Base-by-base conservation (phyloP, 139 green algal species). In the Coelastrella sp. region DNA sequence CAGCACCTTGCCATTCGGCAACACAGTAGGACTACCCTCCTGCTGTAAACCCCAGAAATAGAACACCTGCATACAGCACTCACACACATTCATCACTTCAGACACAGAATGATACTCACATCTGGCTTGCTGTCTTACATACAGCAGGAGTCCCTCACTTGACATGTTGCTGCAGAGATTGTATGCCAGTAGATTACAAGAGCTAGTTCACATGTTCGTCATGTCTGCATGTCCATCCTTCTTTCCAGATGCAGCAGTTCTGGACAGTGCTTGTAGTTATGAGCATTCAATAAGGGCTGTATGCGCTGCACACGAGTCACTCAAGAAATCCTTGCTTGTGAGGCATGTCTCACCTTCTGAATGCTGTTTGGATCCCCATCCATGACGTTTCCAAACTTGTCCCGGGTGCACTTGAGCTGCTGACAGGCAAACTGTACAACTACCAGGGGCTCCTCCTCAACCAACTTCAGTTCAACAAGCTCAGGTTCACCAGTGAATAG, bases 361-460 rank as follows among this genome's bases (percentile, higher is more conserved):
- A 98, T 95, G 74, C 91, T 91, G 68, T 97, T 91, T 21, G 94
- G 88, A 41, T 69, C 74, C 23, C 96, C 96, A 19, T 99, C 96
- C 37, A 97, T 88, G 17, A 99, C 94, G 84, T 98, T 98, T 69
- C 96, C 96, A 85, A 96, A 95, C 83, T 92, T 93, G 89, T 98
- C 96, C n/a, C 94, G 92, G 15, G 90, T 91, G 91, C 93, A 97
- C 80, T 96, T 96, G 82, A 98, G 94, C 87, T 98, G 96, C 89
- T 98, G 95, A 77, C 86, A 94, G 35, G 88, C 82, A 88, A 95
- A 95, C 84, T 93, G 91, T 17, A 95, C 87, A 59, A 99, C 94
- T n/a, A 98, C 89, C 50, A 97, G 91, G 0, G 96, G 96, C 84
- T 98, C 88, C 27, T 92, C 95, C 15, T 98, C 95, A 77, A 98